Evolutionary conservation across 768 basidiomycete species (phyloP).

Genomic region (Termitomyces sp.): DNA sequence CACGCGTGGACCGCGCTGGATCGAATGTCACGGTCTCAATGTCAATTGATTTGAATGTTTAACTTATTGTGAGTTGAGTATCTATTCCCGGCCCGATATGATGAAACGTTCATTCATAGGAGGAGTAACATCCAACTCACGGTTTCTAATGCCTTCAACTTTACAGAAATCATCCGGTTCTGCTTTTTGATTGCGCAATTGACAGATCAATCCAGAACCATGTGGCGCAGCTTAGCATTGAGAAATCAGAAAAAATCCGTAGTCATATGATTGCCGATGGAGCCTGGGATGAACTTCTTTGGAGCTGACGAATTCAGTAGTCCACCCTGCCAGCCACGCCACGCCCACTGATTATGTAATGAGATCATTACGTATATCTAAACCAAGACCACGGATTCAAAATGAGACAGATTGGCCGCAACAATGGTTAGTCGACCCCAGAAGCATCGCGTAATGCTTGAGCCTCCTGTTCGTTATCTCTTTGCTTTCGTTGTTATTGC

Average conservation of each 20-base stretch:
- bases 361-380: not conserved
- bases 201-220: not conserved
- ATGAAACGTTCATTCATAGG: no score
- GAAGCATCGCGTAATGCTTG: constrained; percentile 5
- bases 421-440: constrained; percentile 11
- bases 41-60: no score
- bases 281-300: not conserved
- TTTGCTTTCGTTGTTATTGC: constrained; percentile 30
- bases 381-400: not conserved
- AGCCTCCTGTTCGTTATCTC: constrained; percentile 14
- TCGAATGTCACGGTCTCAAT: no score
- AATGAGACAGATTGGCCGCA: not conserved
- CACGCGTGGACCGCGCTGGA: no score
- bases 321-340: not conserved
- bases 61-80: no score
- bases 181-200: not conserved
- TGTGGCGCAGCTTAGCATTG: not conserved
- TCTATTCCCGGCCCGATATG: no score
- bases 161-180: not conserved
- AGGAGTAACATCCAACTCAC: no score
- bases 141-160: no score
- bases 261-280: not conserved
- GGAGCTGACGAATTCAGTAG: not conserved
- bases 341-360: not conserved
- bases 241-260: not conserved